Evolutionary conservation across 1,284 basidiomycete species (phyloP), one percentile per base, ranked within the genome.

Genomic region (Rhodotorula sp.): DNA sequence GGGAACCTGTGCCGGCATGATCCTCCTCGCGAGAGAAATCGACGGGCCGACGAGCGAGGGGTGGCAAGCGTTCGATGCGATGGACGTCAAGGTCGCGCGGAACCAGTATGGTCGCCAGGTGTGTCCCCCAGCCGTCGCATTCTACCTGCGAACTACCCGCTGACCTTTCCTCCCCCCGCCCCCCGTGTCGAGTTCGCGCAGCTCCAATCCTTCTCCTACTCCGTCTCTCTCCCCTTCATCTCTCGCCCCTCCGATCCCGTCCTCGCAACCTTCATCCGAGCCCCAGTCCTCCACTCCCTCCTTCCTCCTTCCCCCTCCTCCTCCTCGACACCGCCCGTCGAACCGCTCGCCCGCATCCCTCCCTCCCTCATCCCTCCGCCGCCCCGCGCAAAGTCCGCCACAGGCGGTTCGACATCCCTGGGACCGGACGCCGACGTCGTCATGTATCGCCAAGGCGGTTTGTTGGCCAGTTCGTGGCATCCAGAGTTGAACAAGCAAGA

Each of bases 1-100:
- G 92, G 95, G 95, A 4, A 98, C 94, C 0, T 99, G 95, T 80
- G 95, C 95, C 0, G 95, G 95, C 27, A 94, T 95, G 74, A 98
- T 99, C 74, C 84, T 98, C 59, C 86, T 98, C 54, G 86, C 91
- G 5, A 84, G 88, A 72, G 81, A 83, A 13, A 85, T 91, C 22
- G 87, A 58, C 49, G 66, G 65, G 0, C 70, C 74, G 19, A 95
- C 94, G 83, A 89, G 88, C 77, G 91, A 90, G 51, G 91, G 92
- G 3, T 92, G 94, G 80, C 90, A 94, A 75, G 83, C 94, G 20
- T 83, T 97, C 27, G 89, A 89, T 36, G 94, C 90, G 24, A 86
- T 97, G 69, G 88, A 89, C 24, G 84, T 95, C 68, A 86, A 86
- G 19, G 89, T 95, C 13, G 89, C 87, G 61, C 85, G 95, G 70